phyloP scores from a whole-genome alignment of 2,329 filamentous ascomycete genomes.

The Alternaria atra region DNA sequence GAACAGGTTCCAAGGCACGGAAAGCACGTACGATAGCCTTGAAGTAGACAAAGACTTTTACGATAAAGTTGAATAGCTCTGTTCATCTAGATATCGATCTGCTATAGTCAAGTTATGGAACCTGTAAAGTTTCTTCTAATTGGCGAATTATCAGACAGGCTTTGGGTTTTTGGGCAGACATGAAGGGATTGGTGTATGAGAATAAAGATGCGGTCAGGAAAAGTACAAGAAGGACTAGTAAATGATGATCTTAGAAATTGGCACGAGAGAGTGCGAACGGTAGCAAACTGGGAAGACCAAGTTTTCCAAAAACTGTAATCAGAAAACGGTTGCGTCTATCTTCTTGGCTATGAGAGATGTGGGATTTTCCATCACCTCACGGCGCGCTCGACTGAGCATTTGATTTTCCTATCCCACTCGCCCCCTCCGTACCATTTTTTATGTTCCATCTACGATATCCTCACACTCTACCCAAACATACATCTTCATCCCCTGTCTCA shows the following conservation, averaged over 20 bases:
- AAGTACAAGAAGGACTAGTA: no score
- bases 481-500: background rate
- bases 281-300: background rate
- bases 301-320: background rate
- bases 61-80: background rate
- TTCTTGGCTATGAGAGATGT: background rate
- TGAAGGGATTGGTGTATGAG: background rate
- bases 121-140: background rate
- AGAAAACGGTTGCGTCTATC: background rate
- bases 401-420: background rate
- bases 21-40: slow-evolving; percentile 13
- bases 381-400: no score
- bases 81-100: background rate
- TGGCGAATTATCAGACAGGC: background rate
- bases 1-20: slow-evolving; percentile 29
- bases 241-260: no score
- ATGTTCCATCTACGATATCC: background rate
- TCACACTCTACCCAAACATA: background rate
- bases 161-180: background rate
- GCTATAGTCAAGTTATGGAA: background rate
- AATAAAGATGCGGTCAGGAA: background rate
- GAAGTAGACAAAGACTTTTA: background rate
- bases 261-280: background rate
- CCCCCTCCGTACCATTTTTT: background rate
- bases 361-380: no score